Percentiles rank a stretch among this genome's conserved stretches.
Evolutionary conservation across 177 flowering plant species (phyloP).

Genomic region (Telopea speciosissima): DNA sequence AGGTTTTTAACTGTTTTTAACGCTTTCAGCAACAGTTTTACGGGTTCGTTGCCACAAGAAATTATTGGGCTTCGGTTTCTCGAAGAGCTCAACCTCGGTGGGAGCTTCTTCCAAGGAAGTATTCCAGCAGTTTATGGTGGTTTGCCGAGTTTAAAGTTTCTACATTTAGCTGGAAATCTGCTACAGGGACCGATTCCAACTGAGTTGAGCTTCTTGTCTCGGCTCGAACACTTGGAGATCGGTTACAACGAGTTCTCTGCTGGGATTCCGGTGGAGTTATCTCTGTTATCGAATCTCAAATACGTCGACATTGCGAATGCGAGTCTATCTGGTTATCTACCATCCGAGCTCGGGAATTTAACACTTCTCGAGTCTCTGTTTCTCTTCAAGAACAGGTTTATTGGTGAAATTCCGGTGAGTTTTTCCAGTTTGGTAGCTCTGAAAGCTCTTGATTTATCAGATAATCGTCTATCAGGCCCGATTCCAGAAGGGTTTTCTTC

Average conservation of each 20-base stretch:
- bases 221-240: conserved; percentile 70
- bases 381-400: conserved; percentile 54
- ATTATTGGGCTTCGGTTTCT: conserved; percentile 39
- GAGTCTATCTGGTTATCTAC: conserved; percentile 49
- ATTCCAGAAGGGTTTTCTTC: conserved; percentile 44
- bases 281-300: conserved; percentile 38
- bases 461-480: conserved; percentile 53
- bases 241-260: conserved; percentile 64
- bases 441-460: conserved; percentile 60
- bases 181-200: conserved; percentile 56
- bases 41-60: conserved; percentile 59
- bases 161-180: conserved; percentile 61
- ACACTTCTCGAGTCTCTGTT: conserved; percentile 44
- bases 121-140: conserved; percentile 54
- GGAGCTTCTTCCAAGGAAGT: conserved; percentile 74
- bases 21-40: conserved; percentile 84
- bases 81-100: conserved; percentile 74
- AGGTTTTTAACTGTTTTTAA: conserved; percentile 37
- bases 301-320: conserved; percentile 60
- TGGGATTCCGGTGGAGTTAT: conserved; percentile 42
- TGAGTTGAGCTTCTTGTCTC: conserved; percentile 37
- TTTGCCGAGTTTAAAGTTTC: conserved; percentile 38
- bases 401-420: conserved; percentile 61
- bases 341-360: conserved; percentile 46
- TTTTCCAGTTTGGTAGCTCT: conserved; percentile 29